Evolutionary conservation across 116 monocot species (phyloP), one percentile per base, ranked within the genome.

Genomic region (Dioscorea cayenensis): DNA sequence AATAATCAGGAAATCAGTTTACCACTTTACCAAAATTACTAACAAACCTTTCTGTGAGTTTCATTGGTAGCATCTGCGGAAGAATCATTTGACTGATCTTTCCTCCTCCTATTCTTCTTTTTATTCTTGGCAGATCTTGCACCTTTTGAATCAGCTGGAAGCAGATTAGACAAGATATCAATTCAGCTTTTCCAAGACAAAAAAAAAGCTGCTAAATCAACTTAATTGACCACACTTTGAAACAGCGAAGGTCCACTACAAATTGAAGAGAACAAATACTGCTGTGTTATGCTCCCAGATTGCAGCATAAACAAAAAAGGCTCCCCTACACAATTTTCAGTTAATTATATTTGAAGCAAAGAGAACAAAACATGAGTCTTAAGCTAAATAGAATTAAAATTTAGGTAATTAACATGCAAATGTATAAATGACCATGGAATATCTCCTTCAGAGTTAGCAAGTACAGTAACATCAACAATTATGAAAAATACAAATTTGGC

Each of bases 101-200:
- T 83, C 77, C 79, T 76, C 71, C 77, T 70, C 55, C 64, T 51
- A 61, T 81, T 86, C 70, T 83, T 86, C 71, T 80, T 82, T 55
- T 86, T 82, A 35, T 71, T 60, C 70, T 82, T 86, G n/a, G 80
- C 49, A 18, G 76, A 8, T 77, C 68, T 77, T 60, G 37, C 68
- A 49, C 67, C 73, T 67, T 83, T 86, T 13, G 67, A 48, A 73
- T 79, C 85, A 78, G 78, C 70, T 36, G 12, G 14, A 59, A 29
- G 55, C n/a, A 55, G 19, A 55, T 5, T 18, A 55, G n/a, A 55
- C 5, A 55, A 55, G 4, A 55, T 55, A 19, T 55, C n/a, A 55
- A 55, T 55, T 55, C 55, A 55, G 55, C n/a, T 55, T 55, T 5
- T 5, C 16, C 16, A 18, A 25, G 25, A 25, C n/a, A n/a, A 25